These are phyloP conservation scores for Quillaja saponaria DNA, from an alignment of 306 rosid species.

Conservation along the genomic window DNA sequence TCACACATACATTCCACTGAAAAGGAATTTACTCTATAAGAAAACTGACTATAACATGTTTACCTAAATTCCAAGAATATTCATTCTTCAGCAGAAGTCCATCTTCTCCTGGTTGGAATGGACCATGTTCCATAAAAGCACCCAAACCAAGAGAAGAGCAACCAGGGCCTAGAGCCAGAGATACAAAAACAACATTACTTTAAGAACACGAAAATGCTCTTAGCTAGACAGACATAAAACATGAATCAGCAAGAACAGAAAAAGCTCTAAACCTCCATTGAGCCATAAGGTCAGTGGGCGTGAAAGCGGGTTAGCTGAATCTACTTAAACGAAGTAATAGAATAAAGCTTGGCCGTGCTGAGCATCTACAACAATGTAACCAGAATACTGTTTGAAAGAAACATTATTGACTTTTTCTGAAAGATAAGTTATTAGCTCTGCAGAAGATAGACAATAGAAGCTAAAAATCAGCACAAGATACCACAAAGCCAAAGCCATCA, in stretches of 20 bases:
- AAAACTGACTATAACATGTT: no score
- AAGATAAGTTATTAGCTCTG: background rate
- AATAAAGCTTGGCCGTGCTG: slow-evolving; percentile 12
- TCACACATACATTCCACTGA: no score
- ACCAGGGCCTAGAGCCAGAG: no score
- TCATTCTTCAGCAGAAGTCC: no score
- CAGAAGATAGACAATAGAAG: background rate
- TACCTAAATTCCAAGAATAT: no score
- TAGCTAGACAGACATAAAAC: no score
- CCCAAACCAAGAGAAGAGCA: no score
- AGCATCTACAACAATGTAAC: background rate
- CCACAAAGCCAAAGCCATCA: slow-evolving; percentile 9
- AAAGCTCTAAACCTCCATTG: background rate
- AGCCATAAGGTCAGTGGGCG: background rate
- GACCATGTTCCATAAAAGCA: no score
- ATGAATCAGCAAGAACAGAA: no score
- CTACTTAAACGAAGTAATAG: background rate
- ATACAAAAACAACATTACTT: background rate
- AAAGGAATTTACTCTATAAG: no score
- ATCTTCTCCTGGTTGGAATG: no score
- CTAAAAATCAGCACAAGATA: background rate
- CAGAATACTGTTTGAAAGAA: slow-evolving; percentile 4
- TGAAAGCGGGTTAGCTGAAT: slow-evolving; percentile 11
- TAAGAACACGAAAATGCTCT: no score
- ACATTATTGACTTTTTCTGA: background rate